Base-by-base conservation (phyloP, 1,284 basidiomycete genomes). In the Takashimella tepidaria region DNA sequence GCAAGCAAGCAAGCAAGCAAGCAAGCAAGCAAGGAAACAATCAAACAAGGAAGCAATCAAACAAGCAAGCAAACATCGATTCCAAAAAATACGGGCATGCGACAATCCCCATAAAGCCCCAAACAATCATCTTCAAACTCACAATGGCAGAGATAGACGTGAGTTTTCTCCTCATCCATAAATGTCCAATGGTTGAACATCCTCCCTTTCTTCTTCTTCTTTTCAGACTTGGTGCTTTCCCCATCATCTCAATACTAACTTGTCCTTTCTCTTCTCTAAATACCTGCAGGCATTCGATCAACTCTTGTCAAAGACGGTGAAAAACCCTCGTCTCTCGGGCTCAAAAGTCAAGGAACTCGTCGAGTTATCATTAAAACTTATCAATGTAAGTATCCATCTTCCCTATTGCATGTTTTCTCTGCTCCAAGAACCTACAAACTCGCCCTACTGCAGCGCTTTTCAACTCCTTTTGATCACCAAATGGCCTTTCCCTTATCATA, bases 331-430 rank as follows among this genome's bases (percentile, higher is more conserved):
- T 53, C 76, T 93, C 51, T 92, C 90, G 20, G 85, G 84, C 23
- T 87, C 88, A 22, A 90, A 88, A 77, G 86, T 95, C 80, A 79
- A 78, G 50, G 82, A 77, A 62, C 69, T 95, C 61, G 87, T 84
- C 4, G 84, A 87, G 55, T 79, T 86, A 51, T 84, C 89, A 3
- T 72, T 88, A 76, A 83, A 82, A 66, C 81, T 80, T 49, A 84
- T 92, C 77, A 78, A 84, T 74, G 88, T 89, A 68, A 68, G 82
- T 70, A 45, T 49, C n/a, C 23, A 49, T 21, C 22, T 16, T 11
- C 53, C 48, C 27, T 43, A 21, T 13, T 50, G 48, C 8, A 8
- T 5, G 11, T 44, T 50, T 40, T 8, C 31, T 16, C 5, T 21
- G 20, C 49, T 49, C 11, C 11, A n/a, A n/a, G n/a, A n/a, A n/a